These are phyloP conservation scores for Fusarium nanum DNA, from an alignment of 2,329 filamentous ascomycete genomes.

Conservation along the genomic window DNA sequence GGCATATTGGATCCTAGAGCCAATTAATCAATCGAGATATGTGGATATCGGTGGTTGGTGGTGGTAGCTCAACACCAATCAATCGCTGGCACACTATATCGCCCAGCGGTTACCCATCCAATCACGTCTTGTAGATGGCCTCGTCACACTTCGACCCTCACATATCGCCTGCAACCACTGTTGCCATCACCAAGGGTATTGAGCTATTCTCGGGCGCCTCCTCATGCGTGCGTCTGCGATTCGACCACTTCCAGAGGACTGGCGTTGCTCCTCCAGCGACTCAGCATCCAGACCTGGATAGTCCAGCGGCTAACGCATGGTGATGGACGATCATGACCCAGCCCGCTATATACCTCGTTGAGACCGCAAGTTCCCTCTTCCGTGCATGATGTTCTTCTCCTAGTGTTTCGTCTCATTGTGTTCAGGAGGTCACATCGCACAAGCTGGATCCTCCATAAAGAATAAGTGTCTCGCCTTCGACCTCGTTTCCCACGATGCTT, in stretches of 20 bases:
- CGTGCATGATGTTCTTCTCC: constrained; percentile 59
- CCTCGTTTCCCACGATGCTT: constrained; percentile 56
- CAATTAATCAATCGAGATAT: constrained; percentile 22
- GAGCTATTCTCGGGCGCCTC: constrained; percentile 52
- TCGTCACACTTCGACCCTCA: constrained; percentile 40
- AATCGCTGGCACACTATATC: constrained; percentile 31
- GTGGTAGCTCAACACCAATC: constrained; percentile 39
- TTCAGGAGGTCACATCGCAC: constrained; percentile 58
- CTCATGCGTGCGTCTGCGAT: constrained; percentile 55
- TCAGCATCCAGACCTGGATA: constrained; percentile 55
- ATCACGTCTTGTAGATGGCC: constrained; percentile 51
- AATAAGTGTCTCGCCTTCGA: constrained; percentile 44
- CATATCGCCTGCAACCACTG: constrained; percentile 45
- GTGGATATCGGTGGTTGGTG: constrained; percentile 37
- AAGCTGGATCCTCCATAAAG: constrained; percentile 50
- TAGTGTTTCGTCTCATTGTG: constrained; percentile 62
- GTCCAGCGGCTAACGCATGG: constrained; percentile 56
- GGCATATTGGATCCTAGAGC: constrained; percentile 20
- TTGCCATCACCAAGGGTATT: constrained; percentile 47
- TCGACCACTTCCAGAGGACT: constrained; percentile 38
- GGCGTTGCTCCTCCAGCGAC: constrained; percentile 52
- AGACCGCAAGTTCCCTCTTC: constrained; percentile 56
- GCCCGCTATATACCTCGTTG: constrained; percentile 68
- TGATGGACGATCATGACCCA: constrained; percentile 61
- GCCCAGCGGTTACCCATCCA: constrained; percentile 58